Base-by-base conservation (phyloP, 2,329 filamentous ascomycete species). In the Nannizziopsis arthrosporioides region DNA sequence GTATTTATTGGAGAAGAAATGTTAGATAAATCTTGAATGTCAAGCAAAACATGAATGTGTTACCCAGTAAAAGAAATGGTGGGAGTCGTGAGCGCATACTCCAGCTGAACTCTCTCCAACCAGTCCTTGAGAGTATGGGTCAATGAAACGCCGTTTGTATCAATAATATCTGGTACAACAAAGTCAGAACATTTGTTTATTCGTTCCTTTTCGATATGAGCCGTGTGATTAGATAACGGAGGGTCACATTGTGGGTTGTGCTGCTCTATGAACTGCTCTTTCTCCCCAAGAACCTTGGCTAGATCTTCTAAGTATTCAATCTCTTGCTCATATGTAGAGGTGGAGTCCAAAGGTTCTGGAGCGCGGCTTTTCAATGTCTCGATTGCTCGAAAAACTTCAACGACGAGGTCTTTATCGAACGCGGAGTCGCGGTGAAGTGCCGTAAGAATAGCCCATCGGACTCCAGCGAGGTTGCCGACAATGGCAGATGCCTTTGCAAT, bases 381-480 rank as follows among this genome's bases (percentile, higher is more conserved):
- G 6, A 53, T 31, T 22, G 62, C 43, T 5, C 61, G 60, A 22
- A 58, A 55, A 7, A 59, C 56, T 47, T 68, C 67, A 14, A 59
- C 60, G 1, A 66, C 51, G 22, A 69, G 60, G 42, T 63, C 57
- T 18, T 48, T 57, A 35, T 50, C 59, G 18, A 62, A 47, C 10
- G 61, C 58, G 30, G 61, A 63, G 2, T 54, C 51, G 22, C 65
- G 62, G 22, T 61, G 56, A 18, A 68, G 54, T n/a, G 57, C 62
- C 1, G 64, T 63, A 44, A 67, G 44, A 36, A 68, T 58, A 42
- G 64, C 67, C 67, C 67, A 69, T 42, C 65, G 64, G 2, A 68
- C 52, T 1, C 66, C 67, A n/a, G 58, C 56, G 6, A 63, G 46
- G 30, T 66, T 60, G 3, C 57, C 55, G 4, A 52, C 46, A 1